Conservation (phyloP, 495 filamentous ascomycete species). For the Paragyromitra xinjiangensis region DNA sequence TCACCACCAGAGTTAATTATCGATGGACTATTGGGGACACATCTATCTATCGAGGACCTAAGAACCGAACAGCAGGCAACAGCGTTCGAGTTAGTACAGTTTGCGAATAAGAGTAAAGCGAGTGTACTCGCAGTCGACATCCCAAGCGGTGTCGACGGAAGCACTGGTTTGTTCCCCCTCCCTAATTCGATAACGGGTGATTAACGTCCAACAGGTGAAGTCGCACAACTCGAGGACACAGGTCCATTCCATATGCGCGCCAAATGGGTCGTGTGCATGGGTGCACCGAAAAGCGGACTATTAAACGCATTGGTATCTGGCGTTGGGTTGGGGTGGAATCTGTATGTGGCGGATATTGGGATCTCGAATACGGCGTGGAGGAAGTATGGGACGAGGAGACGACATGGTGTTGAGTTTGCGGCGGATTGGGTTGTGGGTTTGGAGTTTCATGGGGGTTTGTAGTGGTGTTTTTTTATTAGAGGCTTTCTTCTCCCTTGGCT, state of each 20-base stretch:
- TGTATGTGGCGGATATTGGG: constrained; percentile 86
- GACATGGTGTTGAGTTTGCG: constrained; percentile 84
- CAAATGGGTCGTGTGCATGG: constrained; percentile 80
- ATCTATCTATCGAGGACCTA: constrained; percentile 83
- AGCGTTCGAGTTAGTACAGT: constrained; percentile 83
- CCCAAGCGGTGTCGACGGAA: constrained; percentile 84
- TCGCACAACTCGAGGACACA: constrained; percentile 68
- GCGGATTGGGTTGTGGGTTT: constrained; percentile 80
- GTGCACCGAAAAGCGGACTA: constrained; percentile 83
- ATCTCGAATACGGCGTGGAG: constrained; percentile 83
- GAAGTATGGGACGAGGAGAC: constrained; percentile 79
- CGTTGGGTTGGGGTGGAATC: constrained; percentile 72
- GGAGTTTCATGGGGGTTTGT: constrained; percentile 60
- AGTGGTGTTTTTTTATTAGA: background rate
- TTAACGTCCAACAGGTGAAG: constrained; percentile 60
- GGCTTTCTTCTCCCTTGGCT: background rate
- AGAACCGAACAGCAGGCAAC: constrained; percentile 80
- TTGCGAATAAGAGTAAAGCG: constrained; percentile 83
- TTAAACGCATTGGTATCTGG: constrained; percentile 72
- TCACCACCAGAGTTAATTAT: constrained; percentile 79
- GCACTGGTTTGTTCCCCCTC: constrained; percentile 69
- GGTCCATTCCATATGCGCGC: constrained; percentile 76
- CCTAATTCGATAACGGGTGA: background rate
- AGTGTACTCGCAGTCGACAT: constrained; percentile 83
- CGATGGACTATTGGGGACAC: constrained; percentile 85